These are phyloP conservation scores for Elongisporangium prolatum DNA, from an alignment of 352 stramenopile species.

Conservation along the genomic window DNA sequence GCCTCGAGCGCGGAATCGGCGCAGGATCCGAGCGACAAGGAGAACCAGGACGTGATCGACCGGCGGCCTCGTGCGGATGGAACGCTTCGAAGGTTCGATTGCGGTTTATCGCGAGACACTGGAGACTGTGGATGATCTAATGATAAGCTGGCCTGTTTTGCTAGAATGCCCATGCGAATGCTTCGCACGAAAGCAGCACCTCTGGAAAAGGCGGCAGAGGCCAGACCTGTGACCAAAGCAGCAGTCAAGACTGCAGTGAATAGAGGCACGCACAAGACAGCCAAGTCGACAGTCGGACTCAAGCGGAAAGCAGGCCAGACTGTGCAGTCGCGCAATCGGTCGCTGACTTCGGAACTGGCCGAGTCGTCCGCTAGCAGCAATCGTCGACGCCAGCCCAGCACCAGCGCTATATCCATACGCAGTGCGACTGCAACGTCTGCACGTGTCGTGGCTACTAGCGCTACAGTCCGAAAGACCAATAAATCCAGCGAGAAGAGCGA, in stretches of 20 bases:
- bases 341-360: background rate
- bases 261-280: background rate
- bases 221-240: background rate
- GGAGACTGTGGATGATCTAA: no score
- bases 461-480: background rate
- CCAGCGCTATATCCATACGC: background rate
- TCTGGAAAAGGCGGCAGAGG: background rate
- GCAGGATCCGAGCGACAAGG: background rate
- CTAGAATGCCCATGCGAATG: background rate
- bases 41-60: background rate
- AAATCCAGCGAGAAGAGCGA: conserved; percentile 6
- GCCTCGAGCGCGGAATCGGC: background rate
- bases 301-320: background rate
- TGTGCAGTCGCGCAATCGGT: background rate
- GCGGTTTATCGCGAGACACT: background rate
- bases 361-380: background rate
- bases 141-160: background rate
- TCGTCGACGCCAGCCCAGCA: background rate
- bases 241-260: background rate
- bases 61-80: background rate
- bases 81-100: background rate
- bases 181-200: background rate
- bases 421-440: background rate
- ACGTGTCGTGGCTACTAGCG: background rate
- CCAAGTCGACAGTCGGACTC: background rate